Evolutionary conservation across 805 yeast species (phyloP).

Genomic region (Lipomyces orientalis): DNA sequence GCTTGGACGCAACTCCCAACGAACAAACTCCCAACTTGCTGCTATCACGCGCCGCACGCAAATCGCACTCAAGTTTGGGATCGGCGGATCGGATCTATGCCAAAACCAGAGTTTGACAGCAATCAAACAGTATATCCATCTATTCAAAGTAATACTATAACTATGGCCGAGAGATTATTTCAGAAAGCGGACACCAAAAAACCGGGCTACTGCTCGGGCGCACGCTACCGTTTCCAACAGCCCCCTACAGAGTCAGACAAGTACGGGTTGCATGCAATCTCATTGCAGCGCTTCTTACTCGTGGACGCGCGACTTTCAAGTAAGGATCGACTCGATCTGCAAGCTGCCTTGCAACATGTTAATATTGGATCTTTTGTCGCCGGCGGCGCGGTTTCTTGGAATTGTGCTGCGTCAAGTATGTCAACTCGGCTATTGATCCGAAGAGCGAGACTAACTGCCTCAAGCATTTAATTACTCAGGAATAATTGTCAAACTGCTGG

Average conservation of each 20-base stretch:
- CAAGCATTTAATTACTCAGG: slow-evolving; percentile 9
- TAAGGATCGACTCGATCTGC: slow-evolving; percentile 20
- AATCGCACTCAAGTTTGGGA: neutral
- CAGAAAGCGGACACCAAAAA: neutral
- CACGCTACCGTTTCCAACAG: neutral
- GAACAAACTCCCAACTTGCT: neutral
- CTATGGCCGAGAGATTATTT: neutral
- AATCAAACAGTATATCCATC: neutral
- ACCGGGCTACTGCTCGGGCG: neutral
- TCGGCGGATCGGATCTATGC: neutral
- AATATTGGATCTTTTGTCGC: slow-evolving; percentile 22
- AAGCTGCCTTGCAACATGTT: slow-evolving; percentile 15
- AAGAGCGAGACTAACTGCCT: neutral
- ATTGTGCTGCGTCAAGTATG: slow-evolving; percentile 4
- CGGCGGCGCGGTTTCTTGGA: slow-evolving; percentile 10
- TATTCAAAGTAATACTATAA: neutral
- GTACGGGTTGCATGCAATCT: slow-evolving; percentile 1
- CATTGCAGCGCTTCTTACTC: slow-evolving; percentile 10
- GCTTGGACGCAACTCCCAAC: neutral
- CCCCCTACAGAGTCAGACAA: neutral
- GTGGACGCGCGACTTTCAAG: slow-evolving; percentile 19
- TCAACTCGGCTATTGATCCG: neutral
- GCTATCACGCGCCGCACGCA: neutral
- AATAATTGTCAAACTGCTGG: slow-evolving; percentile 6
- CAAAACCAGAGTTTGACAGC: neutral